A percentile compares a stretch with the other conserved stretches of the same genome.
Conservation (phyloP, 768 basidiomycete species). For the Russula emetica region DNA sequence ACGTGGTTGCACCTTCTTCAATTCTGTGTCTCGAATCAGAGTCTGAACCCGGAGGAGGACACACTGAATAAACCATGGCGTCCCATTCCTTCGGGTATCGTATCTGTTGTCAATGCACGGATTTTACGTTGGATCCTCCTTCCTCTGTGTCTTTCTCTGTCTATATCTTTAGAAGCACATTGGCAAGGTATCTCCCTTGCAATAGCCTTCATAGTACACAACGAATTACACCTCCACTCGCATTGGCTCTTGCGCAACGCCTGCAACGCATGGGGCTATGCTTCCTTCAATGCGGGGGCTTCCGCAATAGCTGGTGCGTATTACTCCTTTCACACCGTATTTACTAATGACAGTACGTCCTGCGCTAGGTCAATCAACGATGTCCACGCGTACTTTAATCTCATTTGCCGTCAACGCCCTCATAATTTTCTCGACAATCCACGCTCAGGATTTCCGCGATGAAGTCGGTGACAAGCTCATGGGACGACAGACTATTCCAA, state of each 20-base stretch:
- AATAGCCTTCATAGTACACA: slow-evolving; percentile 26
- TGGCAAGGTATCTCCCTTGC: slow-evolving; percentile 24
- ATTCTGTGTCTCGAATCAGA: slow-evolving; percentile 33
- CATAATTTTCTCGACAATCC: slow-evolving; percentile 38
- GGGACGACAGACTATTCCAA: slow-evolving; percentile 35
- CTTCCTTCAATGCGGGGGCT: slow-evolving; percentile 31
- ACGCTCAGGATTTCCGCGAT: slow-evolving; percentile 38
- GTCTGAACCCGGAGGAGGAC: slow-evolving; percentile 30
- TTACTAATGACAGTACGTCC: not conserved
- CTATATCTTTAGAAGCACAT: slow-evolving; percentile 14
- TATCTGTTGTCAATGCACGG: slow-evolving; percentile 24
- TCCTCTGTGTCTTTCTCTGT: slow-evolving; percentile 25
- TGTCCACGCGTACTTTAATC: slow-evolving; percentile 1
- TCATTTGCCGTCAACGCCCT: slow-evolving; percentile 31
- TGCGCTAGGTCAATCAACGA: not conserved
- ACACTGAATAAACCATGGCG: slow-evolving; percentile 30
- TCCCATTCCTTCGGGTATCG: slow-evolving; percentile 30
- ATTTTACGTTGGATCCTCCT: slow-evolving; percentile 30
- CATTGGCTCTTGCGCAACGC: slow-evolving; percentile 26
- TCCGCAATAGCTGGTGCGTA: slow-evolving; percentile 17
- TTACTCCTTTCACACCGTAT: too few species aligned
- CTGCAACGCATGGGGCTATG: slow-evolving; percentile 27
- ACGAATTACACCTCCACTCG: slow-evolving; percentile 28
- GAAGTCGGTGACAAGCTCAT: slow-evolving; percentile 33
- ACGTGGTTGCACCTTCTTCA: slow-evolving; percentile 35